Evolutionary conservation across 148 eudicot species (phyloP).

Genomic region (Selenicereus undatus): DNA sequence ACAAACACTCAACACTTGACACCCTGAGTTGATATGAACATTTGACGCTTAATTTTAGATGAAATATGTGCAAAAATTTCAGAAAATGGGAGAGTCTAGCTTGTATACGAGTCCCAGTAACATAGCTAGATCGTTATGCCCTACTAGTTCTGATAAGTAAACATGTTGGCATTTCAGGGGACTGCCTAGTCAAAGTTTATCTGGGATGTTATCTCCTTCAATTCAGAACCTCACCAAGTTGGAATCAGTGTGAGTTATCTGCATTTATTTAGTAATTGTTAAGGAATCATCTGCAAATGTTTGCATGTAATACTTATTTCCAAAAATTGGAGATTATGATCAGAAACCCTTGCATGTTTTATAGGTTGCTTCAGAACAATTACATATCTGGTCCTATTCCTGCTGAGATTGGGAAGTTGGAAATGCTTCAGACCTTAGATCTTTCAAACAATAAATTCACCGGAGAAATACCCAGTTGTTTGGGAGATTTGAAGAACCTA

Average conservation of each 20-base stretch:
- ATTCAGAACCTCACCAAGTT: slow-evolving; percentile 75
- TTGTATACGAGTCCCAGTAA: neutral
- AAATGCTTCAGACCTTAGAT: slow-evolving; percentile 80
- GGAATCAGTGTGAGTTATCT: slow-evolving; percentile 68
- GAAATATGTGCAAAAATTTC: neutral
- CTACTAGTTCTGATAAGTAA: slow-evolving; percentile 5
- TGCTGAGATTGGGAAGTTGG: slow-evolving; percentile 55
- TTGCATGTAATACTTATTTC: neutral
- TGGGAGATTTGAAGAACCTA: slow-evolving; percentile 59
- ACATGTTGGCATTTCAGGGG: slow-evolving; percentile 49
- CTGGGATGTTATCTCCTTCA: slow-evolving; percentile 74
- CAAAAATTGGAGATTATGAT: slow-evolving; percentile 13
- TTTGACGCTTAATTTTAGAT: neutral
- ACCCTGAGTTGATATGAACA: neutral
- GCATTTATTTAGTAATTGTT: neutral
- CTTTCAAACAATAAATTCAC: slow-evolving; percentile 65
- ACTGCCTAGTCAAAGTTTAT: slow-evolving; percentile 73
- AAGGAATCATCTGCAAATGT: neutral
- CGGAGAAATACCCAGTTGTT: slow-evolving; percentile 64
- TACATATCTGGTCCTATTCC: slow-evolving; percentile 71
- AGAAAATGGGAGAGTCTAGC: neutral
- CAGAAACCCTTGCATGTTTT: neutral
- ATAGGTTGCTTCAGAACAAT: slow-evolving; percentile 81
- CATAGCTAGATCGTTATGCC: neutral
- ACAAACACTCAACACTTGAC: neutral